These are phyloP conservation scores for Chlamydomonas sphaeroides DNA, from an alignment of 139 green algal genomes.

Conservation along the genomic window DNA sequence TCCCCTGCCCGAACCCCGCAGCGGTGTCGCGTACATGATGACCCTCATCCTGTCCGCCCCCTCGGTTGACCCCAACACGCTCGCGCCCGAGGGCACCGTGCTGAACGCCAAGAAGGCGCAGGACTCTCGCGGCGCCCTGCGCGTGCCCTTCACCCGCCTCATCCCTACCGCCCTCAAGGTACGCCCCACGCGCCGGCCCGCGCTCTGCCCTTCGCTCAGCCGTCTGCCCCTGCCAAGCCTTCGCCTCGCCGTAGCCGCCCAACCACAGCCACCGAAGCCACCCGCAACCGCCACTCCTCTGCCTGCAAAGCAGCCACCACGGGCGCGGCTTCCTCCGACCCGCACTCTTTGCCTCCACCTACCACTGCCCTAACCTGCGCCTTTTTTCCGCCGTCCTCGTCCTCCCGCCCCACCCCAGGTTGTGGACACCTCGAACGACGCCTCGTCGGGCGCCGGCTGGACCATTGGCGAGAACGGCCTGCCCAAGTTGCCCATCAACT, in stretches of 20 bases:
- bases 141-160: slow-evolving; percentile 76
- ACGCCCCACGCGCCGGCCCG: no score
- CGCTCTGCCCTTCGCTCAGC: no score
- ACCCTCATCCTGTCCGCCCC: slow-evolving; percentile 67
- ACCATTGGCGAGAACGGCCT: slow-evolving; percentile 61
- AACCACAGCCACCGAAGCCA: no score
- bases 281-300: no score
- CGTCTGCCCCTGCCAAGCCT: no score
- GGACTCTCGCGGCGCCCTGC: slow-evolving; percentile 62
- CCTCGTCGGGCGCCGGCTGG: slow-evolving; percentile 68
- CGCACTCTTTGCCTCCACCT: no score
- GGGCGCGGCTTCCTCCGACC: no score
- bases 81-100: slow-evolving; percentile 76
- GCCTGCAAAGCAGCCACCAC: no score
- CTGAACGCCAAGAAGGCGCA: slow-evolving; percentile 73
- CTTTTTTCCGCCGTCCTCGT: not conserved
- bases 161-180: slow-evolving; percentile 68
- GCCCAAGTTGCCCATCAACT: slow-evolving; percentile 78
- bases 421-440: slow-evolving; percentile 70
- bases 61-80: slow-evolving; percentile 68
- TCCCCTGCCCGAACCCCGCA: not conserved
- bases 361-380: no score
- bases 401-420: slow-evolving; percentile 20
- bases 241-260: not conserved
- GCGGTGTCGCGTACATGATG: slow-evolving; percentile 81